Conservation (phyloP, 768 basidiomycete genomes). For the Boletus tylopilopsis region DNA sequence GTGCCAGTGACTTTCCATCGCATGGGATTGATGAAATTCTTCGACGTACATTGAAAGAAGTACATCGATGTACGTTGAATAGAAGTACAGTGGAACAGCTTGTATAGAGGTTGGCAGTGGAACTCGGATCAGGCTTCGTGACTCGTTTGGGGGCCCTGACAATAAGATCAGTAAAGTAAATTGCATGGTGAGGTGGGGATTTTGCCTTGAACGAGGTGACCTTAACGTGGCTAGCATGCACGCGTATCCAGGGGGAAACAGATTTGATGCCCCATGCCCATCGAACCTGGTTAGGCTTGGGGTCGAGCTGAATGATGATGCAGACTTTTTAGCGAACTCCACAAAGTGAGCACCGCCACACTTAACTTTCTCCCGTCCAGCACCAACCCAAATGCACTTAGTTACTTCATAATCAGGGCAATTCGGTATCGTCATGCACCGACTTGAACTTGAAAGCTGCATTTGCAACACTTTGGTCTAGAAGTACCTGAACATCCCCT, state of each 20-base stretch:
- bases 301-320: constrained; percentile 88
- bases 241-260: constrained; percentile 86
- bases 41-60: no score
- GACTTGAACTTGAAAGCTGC: constrained; percentile 23
- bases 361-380: no score
- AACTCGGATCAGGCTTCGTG: no score
- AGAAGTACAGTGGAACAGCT: no score
- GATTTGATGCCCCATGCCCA: constrained; percentile 95
- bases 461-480: constrained; percentile 37
- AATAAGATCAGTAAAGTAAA: constrained; percentile 6
- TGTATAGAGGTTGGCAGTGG: no score
- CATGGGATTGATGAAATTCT: no score
- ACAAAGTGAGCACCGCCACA: no score
- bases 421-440: no score
- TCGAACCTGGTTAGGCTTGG: constrained; percentile 92
- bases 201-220: constrained; percentile 83
- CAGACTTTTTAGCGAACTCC: constrained; percentile 88
- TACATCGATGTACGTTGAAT: constrained; percentile 51
- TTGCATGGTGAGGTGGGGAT: background rate
- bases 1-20: background rate
- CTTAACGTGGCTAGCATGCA: constrained; percentile 81
- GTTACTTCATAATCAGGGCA: no score
- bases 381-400: no score
- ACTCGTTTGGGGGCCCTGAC: constrained; percentile 79
- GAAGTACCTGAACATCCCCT: no score